phyloP scores from a whole-genome alignment of 2,329 filamentous ascomycete genomes.

The Sporothrix brunneoviolacea region DNA sequence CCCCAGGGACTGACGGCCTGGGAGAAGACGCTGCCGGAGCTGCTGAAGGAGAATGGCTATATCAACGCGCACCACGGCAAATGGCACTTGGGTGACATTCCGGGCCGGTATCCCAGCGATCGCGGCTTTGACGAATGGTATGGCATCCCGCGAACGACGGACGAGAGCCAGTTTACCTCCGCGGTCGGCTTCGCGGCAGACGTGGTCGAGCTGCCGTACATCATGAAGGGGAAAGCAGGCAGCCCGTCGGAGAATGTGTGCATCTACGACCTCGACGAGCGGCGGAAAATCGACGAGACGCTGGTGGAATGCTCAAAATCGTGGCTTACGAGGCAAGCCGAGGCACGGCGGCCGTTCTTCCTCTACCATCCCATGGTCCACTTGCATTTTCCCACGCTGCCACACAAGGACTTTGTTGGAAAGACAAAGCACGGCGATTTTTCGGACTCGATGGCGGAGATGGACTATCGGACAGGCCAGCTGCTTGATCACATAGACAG shows the following conservation, averaged over 20 bases:
- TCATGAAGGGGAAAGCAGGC: constrained; percentile 27
- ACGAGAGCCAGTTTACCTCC: constrained; percentile 31
- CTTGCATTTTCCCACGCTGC: constrained; percentile 28
- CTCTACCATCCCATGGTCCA: constrained; percentile 30
- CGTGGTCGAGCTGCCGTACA: constrained; percentile 29
- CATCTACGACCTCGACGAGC: constrained; percentile 27
- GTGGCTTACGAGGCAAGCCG: constrained; percentile 25
- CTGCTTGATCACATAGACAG: constrained; percentile 27
- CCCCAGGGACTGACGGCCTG: constrained; percentile 28
- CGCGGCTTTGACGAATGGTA: constrained; percentile 33
- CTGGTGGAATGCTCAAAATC: constrained; percentile 26
- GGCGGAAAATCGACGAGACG: constrained; percentile 27
- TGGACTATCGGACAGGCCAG: constrained; percentile 28
- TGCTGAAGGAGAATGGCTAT: constrained; percentile 24
- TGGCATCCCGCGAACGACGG: constrained; percentile 30
- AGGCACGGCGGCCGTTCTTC: constrained; percentile 22
- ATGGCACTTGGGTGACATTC: constrained; percentile 31
- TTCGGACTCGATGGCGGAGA: constrained; percentile 29
- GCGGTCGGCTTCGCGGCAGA: constrained; percentile 27
- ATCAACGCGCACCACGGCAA: constrained; percentile 29
- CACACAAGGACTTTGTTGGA: constrained; percentile 25
- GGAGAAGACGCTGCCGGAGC: constrained; percentile 28
- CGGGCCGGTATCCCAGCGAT: constrained; percentile 29
- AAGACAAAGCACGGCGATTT: constrained; percentile 27
- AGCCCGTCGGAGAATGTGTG: constrained; percentile 25